Percentiles rank a stretch among this genome's conserved stretches.
phyloP scores from a whole-genome alignment of 768 basidiomycete species.

The Macrolepiota albuminosa region DNA sequence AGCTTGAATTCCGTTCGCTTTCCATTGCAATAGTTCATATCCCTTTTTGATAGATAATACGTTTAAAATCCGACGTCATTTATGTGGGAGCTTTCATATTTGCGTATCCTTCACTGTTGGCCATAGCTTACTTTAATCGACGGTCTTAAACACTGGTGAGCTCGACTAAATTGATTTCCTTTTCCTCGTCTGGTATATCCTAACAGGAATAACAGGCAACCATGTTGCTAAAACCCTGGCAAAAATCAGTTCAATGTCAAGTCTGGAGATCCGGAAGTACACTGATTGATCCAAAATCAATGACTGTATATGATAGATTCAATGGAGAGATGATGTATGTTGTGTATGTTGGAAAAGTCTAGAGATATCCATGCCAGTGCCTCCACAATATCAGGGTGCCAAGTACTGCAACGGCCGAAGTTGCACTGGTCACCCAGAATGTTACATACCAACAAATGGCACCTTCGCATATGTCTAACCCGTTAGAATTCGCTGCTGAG shows the following conservation, averaged over 20 bases:
- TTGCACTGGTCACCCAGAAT: slow-evolving; percentile 46
- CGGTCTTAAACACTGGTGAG: neutral
- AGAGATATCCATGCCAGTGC: slow-evolving; percentile 57
- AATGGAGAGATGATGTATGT: neutral
- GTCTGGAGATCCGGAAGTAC: neutral
- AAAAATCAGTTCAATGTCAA: too few relatives aligned
- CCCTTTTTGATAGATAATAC: slow-evolving; percentile 70
- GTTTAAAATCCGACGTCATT: slow-evolving; percentile 45
- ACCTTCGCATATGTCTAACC: slow-evolving; percentile 50
- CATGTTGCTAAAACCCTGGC: too few relatives aligned
- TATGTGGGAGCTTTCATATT: slow-evolving; percentile 50
- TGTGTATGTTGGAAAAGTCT: slow-evolving; percentile 6
- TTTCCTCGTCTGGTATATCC: too few relatives aligned
- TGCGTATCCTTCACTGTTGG: slow-evolving; percentile 51
- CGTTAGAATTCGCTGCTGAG: slow-evolving; percentile 43
- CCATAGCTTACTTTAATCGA: slow-evolving; percentile 54
- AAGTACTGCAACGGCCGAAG: slow-evolving; percentile 40
- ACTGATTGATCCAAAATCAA: neutral
- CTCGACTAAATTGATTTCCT: neutral
- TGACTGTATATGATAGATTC: neutral
- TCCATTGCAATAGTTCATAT: slow-evolving; percentile 34
- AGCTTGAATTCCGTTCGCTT: neutral
- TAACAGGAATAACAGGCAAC: too few relatives aligned
- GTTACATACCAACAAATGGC: slow-evolving; percentile 61
- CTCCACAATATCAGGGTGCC: slow-evolving; percentile 52